These are phyloP conservation scores for Verbascum thapsus DNA, from an alignment of 257 asterid genomes.

Conservation along the genomic window DNA sequence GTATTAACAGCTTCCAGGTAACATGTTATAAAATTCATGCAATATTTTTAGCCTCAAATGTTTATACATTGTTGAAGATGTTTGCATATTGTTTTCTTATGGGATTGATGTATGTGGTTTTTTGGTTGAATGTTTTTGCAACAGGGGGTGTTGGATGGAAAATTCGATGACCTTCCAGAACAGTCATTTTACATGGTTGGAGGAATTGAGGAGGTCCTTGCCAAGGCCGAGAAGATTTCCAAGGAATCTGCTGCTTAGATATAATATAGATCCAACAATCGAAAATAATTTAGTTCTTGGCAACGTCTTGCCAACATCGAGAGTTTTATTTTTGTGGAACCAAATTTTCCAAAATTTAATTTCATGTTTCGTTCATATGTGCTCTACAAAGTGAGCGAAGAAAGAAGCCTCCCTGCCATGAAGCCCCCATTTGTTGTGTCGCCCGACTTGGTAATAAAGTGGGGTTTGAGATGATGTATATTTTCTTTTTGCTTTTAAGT, in stretches of 20 bases:
- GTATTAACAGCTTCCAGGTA: slow-evolving; percentile 95
- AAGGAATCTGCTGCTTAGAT: slow-evolving; percentile 82
- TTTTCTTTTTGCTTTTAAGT: too few relatives aligned
- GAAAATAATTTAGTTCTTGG: too few relatives aligned
- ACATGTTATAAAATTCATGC: slow-evolving; percentile 1
- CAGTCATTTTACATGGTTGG: slow-evolving; percentile 98
- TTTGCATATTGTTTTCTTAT: not conserved
- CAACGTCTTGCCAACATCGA: too few relatives aligned
- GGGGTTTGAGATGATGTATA: too few relatives aligned
- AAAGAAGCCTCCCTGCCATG: too few relatives aligned
- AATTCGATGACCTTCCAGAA: slow-evolving; percentile 85
- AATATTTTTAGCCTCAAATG: not conserved
- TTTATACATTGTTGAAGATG: not conserved
- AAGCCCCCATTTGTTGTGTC: too few relatives aligned
- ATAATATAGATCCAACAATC: too few relatives aligned
- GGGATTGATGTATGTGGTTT: not conserved
- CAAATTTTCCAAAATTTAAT: too few relatives aligned
- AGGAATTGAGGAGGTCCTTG: slow-evolving; percentile 92
- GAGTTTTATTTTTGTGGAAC: too few relatives aligned
- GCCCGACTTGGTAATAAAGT: too few relatives aligned
- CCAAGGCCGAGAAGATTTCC: slow-evolving; percentile 98
- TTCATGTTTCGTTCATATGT: too few relatives aligned
- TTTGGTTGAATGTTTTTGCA: slow-evolving; percentile 16
- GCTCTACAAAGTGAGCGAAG: too few relatives aligned
- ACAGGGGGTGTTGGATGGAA: slow-evolving; percentile 95